Conservation (phyloP, 2,329 filamentous ascomycete genomes). For the Ophiostoma sp. region DNA sequence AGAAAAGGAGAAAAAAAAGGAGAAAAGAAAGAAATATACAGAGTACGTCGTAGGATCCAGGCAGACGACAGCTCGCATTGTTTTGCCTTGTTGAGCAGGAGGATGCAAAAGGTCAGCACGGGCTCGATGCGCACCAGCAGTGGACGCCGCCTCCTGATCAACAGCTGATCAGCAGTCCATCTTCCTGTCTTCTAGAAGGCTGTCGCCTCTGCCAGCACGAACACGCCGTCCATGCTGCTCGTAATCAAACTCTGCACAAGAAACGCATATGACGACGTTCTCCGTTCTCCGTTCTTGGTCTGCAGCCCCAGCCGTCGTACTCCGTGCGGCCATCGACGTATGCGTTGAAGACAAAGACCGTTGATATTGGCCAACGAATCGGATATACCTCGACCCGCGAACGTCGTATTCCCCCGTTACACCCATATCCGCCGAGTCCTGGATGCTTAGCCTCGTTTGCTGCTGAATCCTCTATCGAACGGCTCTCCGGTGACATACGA, state of each 20-base stretch:
- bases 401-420: conserved; percentile 1
- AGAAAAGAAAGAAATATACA: no score
- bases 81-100: neutral
- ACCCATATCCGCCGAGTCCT: conserved; percentile 7
- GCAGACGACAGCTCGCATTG: neutral
- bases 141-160: neutral
- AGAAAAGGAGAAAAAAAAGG: neutral
- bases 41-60: no score
- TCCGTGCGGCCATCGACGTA: no score
- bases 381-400: no score
- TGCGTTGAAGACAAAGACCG: no score
- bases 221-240: neutral
- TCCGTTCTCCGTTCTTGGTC: no score
- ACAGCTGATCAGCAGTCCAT: neutral
- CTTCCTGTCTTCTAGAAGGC: neutral
- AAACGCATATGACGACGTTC: no score
- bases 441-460: neutral
- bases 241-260: neutral
- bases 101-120: neutral
- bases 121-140: no score
- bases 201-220: neutral
- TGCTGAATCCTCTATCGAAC: neutral
- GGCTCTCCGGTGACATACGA: no score
- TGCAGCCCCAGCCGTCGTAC: no score
- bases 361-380: no score